Base-by-base conservation (phyloP, 306 rosid genomes). In the Gillenia trifoliata region DNA sequence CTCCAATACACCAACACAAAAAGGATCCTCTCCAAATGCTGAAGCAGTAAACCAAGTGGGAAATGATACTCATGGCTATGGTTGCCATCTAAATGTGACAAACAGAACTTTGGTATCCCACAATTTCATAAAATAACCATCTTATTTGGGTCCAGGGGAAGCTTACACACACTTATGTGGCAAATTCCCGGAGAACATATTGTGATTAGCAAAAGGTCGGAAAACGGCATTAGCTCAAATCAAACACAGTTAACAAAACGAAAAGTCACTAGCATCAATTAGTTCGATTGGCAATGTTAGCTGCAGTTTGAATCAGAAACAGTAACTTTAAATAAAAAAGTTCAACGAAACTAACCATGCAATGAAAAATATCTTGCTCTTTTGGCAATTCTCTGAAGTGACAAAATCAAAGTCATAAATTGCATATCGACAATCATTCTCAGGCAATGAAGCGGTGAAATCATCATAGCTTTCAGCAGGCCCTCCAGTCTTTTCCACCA, bases 391-490 rank as follows among this genome's bases (percentile, higher is more conserved):
- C 87, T 88, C 92, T 61, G 93, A 66, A 45, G 90, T 81, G 74
- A 92, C 96, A 70, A 85, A 90, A 81, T 88, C 93, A 64, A 83
- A 90, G 86, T 88, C 93, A 68, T 68, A 89, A 72, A 93, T 82
- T 16, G 95, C 98, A 70, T 80, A 93, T 72, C 98, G 85, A 54
- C 94, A 90, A 81, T 93, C 98, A 78, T 75, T 90, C 76, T 88
- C 95, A 29, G 93, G 93, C 82, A 92, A 84, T 25, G 98, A 84
- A 70, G 91, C 89, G 68, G 89, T 75, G 71, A 88, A 92, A 73
- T 88, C 96, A 75, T 88, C 92, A 38, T 87, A 92, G 84, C 85
- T 86, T 83, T 88, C 98, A 75, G 92, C 88, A 29, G 89, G 91
- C 67, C 92, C 79, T 8, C 96, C 97, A 1, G 92, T 92, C 76